A percentile compares a stretch with the other conserved stretches of the same genome.
phyloP scores from a whole-genome alignment of 2,329 filamentous ascomycete species.

The Penicillium carneum region DNA sequence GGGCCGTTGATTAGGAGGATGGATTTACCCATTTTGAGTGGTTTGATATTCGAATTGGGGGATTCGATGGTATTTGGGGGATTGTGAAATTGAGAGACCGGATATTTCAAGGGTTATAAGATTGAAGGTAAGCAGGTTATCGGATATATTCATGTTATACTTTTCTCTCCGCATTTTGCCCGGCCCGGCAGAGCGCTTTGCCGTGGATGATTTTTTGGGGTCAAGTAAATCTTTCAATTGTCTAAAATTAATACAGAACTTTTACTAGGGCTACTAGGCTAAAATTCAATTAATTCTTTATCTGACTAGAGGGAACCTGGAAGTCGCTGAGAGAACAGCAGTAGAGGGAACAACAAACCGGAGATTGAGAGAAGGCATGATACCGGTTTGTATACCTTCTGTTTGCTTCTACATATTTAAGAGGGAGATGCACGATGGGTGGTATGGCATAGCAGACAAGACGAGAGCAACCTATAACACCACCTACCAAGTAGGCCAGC shows the following conservation, averaged over 20 bases:
- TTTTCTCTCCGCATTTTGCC: slow-evolving; percentile 25
- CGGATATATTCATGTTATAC: slow-evolving; percentile 13
- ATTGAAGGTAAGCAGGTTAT: background rate
- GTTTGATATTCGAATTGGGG: background rate
- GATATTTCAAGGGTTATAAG: background rate
- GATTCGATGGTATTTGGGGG: background rate
- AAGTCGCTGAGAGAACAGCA: background rate
- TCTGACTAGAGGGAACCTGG: too few species aligned
- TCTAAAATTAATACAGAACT: too few species aligned
- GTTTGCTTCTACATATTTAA: background rate
- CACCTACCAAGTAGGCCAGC: too few species aligned
- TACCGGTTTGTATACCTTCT: background rate
- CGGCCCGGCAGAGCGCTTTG: slow-evolving; percentile 31
- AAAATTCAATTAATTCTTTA: background rate
- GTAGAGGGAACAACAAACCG: slow-evolving; percentile 1
- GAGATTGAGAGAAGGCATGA: background rate
- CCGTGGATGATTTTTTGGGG: slow-evolving; percentile 11
- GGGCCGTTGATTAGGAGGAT: slow-evolving; percentile 82
- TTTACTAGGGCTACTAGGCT: background rate
- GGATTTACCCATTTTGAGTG: slow-evolving; percentile 43
- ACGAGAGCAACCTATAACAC: too few species aligned
- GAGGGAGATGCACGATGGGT: too few species aligned
- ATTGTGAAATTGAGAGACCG: background rate
- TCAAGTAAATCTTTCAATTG: too few species aligned
- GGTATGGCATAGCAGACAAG: too few species aligned